Evolutionary conservation across 78 protist genomes (phyloP), one percentile per base, ranked within the genome.

Genomic region (Planoprotostelium fungivorum): DNA sequence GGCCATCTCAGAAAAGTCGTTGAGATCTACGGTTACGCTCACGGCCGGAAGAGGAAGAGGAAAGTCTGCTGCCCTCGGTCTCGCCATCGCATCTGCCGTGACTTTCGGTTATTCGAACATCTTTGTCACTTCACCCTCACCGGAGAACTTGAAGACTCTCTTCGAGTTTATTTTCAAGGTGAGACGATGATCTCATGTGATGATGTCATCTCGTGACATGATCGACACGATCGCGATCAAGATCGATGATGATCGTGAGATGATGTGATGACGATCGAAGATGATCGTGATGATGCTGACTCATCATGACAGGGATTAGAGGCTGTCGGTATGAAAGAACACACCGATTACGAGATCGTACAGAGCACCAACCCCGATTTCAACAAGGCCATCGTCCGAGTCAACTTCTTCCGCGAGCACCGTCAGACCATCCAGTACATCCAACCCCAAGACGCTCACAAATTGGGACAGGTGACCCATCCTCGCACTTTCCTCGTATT

Each of bases 1-100:
- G 86, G 98, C 98, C 35, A 91, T 98, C 35, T 89, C 97, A 0
- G 99, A 98, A 35, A 97, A 98, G 84, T 94, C 98, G 0, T 96
- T 96, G 28, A 86, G 97, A 35, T 86, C 94, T 29, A 98, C 99
- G 0, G 97, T 98, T 0, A 88, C 99, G 10, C 88, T 99, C 84
- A 99, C 99, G 0, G 99, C 99, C 0, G 99, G 95, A 9, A 92
- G 99, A 34, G 99, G 99, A 0, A 93, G 99, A 1, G 99, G 99
- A 29, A 99, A 99, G 93, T 96, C 98, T 0, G 99, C 99, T 0
- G 98, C 99, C 23, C 90, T 99, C 34, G 99, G 99, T 29, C 84
- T 99, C 37, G 95, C 98, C 0, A 92, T 98, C 0, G 97, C 99
- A 0, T 97, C 96, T 0, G 99, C 99, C 1, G 91, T 99, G 9